Conservation (phyloP, 2,329 filamentous ascomycete genomes). For the Aspergillus sp. region DNA sequence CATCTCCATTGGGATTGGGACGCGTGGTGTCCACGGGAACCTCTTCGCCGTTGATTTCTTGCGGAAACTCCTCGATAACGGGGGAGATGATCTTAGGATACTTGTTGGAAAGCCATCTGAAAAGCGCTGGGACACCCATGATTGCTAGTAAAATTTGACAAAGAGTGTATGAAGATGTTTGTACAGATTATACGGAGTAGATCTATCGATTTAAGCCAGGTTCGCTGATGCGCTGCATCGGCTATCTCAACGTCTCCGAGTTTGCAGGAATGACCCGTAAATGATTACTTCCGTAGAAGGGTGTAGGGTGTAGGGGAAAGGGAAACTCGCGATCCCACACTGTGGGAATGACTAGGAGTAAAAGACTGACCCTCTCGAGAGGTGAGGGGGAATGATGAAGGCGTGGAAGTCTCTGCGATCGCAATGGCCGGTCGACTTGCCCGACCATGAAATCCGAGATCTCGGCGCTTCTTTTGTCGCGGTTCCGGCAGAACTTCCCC, state of each 20-base stretch:
- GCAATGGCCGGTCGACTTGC: constrained; percentile 10
- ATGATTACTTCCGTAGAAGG: background rate
- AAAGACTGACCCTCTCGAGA: constrained; percentile 8
- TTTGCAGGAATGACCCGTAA: background rate
- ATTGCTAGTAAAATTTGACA: constrained; percentile 22
- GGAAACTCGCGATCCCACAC: background rate
- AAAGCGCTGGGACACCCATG: constrained; percentile 95
- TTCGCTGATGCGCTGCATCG: constrained; percentile 20
- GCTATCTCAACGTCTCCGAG: constrained; percentile 14
- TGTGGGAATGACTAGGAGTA: constrained; percentile 1
- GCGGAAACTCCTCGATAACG: constrained; percentile 82
- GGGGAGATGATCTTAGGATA: constrained; percentile 96
- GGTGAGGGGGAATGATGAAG: constrained; percentile 7
- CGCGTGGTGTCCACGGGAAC: constrained; percentile 83
- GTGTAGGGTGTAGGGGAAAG: background rate
- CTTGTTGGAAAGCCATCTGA: constrained; percentile 94
- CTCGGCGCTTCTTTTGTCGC: constrained; percentile 29
- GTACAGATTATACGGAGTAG: constrained; percentile 4
- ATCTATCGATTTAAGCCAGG: constrained; percentile 11
- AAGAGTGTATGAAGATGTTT: background rate
- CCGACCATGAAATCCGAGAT: constrained; percentile 16
- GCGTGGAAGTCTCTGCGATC: constrained; percentile 24
- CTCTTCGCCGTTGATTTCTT: constrained; percentile 77
- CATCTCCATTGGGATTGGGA: constrained; percentile 94
- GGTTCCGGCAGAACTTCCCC: constrained; percentile 21